Evolutionary conservation across 108 stramenopile species (phyloP).

Genomic region (Heterococcus sp.): DNA sequence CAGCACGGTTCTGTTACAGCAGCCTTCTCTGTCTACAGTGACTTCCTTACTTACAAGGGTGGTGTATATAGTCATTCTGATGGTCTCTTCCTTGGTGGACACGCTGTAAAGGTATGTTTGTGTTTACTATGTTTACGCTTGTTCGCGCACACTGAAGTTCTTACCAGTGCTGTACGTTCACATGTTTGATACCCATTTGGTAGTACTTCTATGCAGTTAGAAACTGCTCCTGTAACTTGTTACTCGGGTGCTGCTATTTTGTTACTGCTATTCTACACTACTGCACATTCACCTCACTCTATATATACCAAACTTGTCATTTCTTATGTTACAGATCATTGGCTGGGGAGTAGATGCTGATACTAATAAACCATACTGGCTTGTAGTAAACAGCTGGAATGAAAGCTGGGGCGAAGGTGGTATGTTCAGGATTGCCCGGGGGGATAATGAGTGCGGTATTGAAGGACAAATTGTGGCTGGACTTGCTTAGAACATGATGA

Average conservation of each 20-base stretch:
- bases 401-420: conserved; percentile 64
- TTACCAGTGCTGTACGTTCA: no score
- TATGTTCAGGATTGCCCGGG: conserved; percentile 62
- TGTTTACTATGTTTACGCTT: no score
- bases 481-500: conserved; percentile 14
- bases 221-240: no score
- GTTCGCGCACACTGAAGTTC: no score
- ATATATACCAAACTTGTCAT: no score
- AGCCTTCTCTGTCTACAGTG: conserved; percentile 60
- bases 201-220: no score
- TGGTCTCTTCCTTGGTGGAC: conserved; percentile 54
- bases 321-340: no score
- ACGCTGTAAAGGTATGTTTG: conserved; percentile 63
- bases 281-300: no score
- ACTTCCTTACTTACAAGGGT: conserved; percentile 60
- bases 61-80: conserved; percentile 45
- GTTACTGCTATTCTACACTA: no score
- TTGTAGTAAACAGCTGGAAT: conserved; percentile 55
- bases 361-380: conserved; percentile 47
- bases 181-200: no score
- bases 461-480: conserved; percentile 43
- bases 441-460: conserved; percentile 58
- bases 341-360: conserved; percentile 62
- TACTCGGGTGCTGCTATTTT: no score
- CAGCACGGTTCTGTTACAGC: conserved; percentile 53